Evolutionary conservation across 805 yeast genomes (phyloP), one percentile per base, ranked within the genome.

Genomic region (Zygosaccharomyces siamensis): DNA sequence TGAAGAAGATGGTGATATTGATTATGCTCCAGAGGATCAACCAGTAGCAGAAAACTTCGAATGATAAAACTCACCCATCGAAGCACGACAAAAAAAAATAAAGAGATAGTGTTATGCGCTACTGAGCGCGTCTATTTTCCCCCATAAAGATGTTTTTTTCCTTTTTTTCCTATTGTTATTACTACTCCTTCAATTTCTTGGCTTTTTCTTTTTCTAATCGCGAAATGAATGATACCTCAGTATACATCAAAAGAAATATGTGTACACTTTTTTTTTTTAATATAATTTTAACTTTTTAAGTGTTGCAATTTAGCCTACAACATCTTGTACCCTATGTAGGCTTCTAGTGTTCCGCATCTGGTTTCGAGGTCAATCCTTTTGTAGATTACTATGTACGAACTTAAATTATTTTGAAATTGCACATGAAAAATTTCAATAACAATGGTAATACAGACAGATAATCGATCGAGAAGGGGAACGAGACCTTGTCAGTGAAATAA

Each of bases 1-100:
- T 48, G 90, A 83, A 58, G 86, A 85, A 50, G 95, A 85, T 55
- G 89, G 84, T 61, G 85, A 80, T 58, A 71, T 80, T 60, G 92
- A 83, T 38, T 81, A 79, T 63, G 85, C 77, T 46, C 83, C 79
- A 59, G 88, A 82, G 58, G 66, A 63, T 46, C 65, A 63, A 57
- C 68, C 67, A 45, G 54, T 66, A 46, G 60, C 62, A 45, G 70
- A 66, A 53, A 60, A 55, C 43, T 63, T 64, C 45, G 67, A 63
- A 45, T 62, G 54, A 52, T 32, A 18, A 21, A 41, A 41, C 18
- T 12, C 21, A 30, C 37, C 27, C 28, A 24, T 5, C 20, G 5
- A 23, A 14, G 24, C 7, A 10, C 28, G 23, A 41, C 18, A 16
- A 20, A 30, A 5, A n/a, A 28, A 11, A 28, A 14, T 23, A 28